These are phyloP conservation scores for Sarocladium kiliense DNA, from an alignment of 2,329 filamentous ascomycete species.

Conservation along the genomic window DNA sequence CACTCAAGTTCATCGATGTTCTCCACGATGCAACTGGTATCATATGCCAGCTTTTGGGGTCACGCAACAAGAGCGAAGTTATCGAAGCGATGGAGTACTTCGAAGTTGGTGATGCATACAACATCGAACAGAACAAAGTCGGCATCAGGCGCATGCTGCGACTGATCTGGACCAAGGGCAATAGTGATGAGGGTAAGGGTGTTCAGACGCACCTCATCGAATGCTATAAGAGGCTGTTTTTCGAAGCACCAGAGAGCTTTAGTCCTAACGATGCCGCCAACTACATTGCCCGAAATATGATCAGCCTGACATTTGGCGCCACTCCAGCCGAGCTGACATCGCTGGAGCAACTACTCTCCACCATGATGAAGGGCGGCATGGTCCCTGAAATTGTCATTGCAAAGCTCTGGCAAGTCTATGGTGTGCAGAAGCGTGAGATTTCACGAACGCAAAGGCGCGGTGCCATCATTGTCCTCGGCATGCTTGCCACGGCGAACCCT, in stretches of 20 bases:
- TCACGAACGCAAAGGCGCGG: slow-evolving; percentile 86
- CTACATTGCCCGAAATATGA: slow-evolving; percentile 97
- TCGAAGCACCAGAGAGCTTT: slow-evolving; percentile 87
- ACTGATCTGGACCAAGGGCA: slow-evolving; percentile 98
- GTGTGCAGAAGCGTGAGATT: slow-evolving; percentile 87
- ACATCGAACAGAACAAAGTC: slow-evolving; percentile 85
- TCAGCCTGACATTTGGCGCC: slow-evolving; percentile 92
- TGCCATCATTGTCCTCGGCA: slow-evolving; percentile 92
- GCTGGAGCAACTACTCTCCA: slow-evolving; percentile 87
- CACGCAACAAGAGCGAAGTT: slow-evolving; percentile 96
- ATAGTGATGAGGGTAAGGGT: slow-evolving; percentile 97
- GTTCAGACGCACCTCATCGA: slow-evolving; percentile 96
- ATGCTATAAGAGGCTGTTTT: slow-evolving; percentile 93
- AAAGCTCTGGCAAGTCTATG: slow-evolving; percentile 97
- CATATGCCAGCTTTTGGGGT: slow-evolving; percentile 83
- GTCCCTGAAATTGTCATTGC: slow-evolving; percentile 80
- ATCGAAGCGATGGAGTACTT: slow-evolving; percentile 99
- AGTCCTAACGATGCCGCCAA: slow-evolving; percentile 86
- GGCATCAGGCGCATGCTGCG: slow-evolving; percentile 95
- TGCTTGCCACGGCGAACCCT: slow-evolving; percentile 89
- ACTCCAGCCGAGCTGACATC: slow-evolving; percentile 94
- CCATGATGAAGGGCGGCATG: slow-evolving; percentile 93
- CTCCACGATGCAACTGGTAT: slow-evolving; percentile 76
- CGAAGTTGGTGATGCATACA: slow-evolving; percentile 90
- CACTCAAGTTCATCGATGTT: slow-evolving; percentile 87